Percentiles rank a stretch among this genome's conserved stretches.
Evolutionary conservation across 2,329 filamentous ascomycete genomes (phyloP).

Genomic region (Phyllosticta citrichinensis): DNA sequence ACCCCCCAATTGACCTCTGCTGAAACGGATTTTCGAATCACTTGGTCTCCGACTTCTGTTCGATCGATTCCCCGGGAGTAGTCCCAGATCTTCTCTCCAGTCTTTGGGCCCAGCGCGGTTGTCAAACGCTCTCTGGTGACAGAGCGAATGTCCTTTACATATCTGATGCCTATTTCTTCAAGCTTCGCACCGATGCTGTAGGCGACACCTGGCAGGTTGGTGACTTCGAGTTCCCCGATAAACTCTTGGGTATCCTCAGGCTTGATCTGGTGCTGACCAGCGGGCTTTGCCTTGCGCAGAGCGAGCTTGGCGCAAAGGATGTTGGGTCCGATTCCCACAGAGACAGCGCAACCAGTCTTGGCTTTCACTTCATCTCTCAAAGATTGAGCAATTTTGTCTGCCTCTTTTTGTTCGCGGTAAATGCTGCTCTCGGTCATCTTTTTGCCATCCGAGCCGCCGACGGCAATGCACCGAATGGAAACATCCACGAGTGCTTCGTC

Average conservation of each 20-base stretch:
- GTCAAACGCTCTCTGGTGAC: slow-evolving; percentile 66
- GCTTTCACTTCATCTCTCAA: slow-evolving; percentile 62
- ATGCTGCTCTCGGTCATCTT: slow-evolving; percentile 58
- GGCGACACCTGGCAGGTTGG: slow-evolving; percentile 83
- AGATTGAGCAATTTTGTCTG: slow-evolving; percentile 56
- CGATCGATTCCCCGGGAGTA: slow-evolving; percentile 83
- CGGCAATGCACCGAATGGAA: slow-evolving; percentile 57
- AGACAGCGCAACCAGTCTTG: slow-evolving; percentile 77
- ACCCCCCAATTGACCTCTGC: slow-evolving; percentile 99
- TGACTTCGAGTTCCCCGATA: slow-evolving; percentile 66
- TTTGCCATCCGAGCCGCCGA: slow-evolving; percentile 55
- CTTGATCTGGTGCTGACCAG: slow-evolving; percentile 81
- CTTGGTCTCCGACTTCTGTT: slow-evolving; percentile 75
- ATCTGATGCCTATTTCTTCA: slow-evolving; percentile 72
- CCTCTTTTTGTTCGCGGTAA: slow-evolving; percentile 68
- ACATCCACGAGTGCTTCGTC: slow-evolving; percentile 89
- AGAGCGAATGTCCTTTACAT: slow-evolving; percentile 73
- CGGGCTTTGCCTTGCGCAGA: slow-evolving; percentile 83
- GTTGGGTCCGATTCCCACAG: slow-evolving; percentile 84
- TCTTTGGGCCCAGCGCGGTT: slow-evolving; percentile 75
- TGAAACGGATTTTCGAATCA: slow-evolving; percentile 84
- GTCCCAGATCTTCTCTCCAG: slow-evolving; percentile 80
- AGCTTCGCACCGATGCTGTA: slow-evolving; percentile 80
- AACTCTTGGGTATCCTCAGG: slow-evolving; percentile 70
- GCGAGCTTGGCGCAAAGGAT: slow-evolving; percentile 88